These are phyloP conservation scores for Iris pallida DNA, from an alignment of 116 monocot genomes.

Conservation along the genomic window DNA sequence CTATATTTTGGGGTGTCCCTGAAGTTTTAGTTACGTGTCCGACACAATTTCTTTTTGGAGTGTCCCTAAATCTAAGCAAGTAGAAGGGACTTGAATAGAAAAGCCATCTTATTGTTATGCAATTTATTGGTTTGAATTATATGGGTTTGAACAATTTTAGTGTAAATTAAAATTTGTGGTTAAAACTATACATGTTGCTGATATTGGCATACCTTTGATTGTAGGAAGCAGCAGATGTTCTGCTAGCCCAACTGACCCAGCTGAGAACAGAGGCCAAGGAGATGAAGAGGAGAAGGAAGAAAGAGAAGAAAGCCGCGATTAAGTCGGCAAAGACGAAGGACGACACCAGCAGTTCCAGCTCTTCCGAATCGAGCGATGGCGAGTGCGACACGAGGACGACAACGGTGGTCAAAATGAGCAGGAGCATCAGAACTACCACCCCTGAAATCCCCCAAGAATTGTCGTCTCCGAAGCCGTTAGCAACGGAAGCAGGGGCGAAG, in stretches of 20 bases:
- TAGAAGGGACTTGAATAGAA: no score
- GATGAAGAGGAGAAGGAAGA: constrained; percentile 45
- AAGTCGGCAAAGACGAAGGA: constrained; percentile 23
- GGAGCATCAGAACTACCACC: background rate
- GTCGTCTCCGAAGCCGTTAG: background rate
- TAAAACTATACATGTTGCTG: background rate
- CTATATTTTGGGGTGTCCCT: no score
- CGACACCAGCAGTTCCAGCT: constrained; percentile 21
- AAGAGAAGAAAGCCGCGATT: constrained; percentile 39
- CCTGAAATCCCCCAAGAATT: background rate
- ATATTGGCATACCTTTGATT: background rate
- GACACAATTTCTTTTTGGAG: no score
- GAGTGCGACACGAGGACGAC: constrained; percentile 47
- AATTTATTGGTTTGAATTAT: no score
- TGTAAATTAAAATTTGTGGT: no score
- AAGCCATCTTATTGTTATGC: no score
- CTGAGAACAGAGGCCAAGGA: constrained; percentile 44
- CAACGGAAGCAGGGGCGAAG: background rate
- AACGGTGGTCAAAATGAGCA: constrained; percentile 16
- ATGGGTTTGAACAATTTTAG: no score
- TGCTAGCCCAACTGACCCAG: constrained; percentile 50
- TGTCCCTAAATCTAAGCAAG: no score
- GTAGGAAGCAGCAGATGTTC: constrained; percentile 57
- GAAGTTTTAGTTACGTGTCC: no score
- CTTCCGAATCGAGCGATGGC: constrained; percentile 54